A percentile compares a stretch with the other conserved stretches of the same genome.
Conservation (phyloP, 108 stramenopile species). For the Cyclotella sp. region DNA sequence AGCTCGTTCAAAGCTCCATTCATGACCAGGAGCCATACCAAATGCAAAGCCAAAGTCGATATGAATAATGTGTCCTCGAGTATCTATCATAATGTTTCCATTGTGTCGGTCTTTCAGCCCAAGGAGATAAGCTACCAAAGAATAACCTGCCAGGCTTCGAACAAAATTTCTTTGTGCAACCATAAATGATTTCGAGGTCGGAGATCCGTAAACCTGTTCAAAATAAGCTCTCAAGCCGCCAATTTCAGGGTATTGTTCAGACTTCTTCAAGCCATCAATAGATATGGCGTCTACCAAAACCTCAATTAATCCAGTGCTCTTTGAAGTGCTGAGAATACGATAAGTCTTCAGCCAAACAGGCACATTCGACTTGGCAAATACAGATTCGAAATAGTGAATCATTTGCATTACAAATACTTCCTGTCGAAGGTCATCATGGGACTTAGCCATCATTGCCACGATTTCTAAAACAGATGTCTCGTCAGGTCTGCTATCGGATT, state of each 20-base stretch:
- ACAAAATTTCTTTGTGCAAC: slow-evolving; percentile 92
- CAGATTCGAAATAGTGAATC: slow-evolving; percentile 96
- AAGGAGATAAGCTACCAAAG: slow-evolving; percentile 92
- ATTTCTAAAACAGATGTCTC: slow-evolving; percentile 61
- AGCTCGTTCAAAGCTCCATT: slow-evolving; percentile 95
- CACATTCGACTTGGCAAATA: slow-evolving; percentile 86
- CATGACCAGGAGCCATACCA: slow-evolving; percentile 96
- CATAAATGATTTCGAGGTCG: slow-evolving; percentile 78
- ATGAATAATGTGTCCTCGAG: slow-evolving; percentile 93
- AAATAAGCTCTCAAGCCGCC: slow-evolving; percentile 90
- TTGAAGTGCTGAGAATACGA: slow-evolving; percentile 93
- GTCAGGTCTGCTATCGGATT: slow-evolving; percentile 49
- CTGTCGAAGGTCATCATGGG: slow-evolving; percentile 98
- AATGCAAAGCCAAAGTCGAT: slow-evolving; percentile 99
- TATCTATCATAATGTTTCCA: slow-evolving; percentile 99
- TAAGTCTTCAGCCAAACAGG: slow-evolving; percentile 97
- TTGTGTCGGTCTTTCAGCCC: slow-evolving; percentile 99
- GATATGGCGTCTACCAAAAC: slow-evolving; percentile 92
- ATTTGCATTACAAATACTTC: slow-evolving; percentile 98
- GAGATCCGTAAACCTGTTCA: slow-evolving; percentile 87
- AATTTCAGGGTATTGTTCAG: slow-evolving; percentile 82
- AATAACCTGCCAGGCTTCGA: slow-evolving; percentile 91
- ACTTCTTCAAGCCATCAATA: slow-evolving; percentile 95
- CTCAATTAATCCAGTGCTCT: slow-evolving; percentile 93
- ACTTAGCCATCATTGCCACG: slow-evolving; percentile 91